Conservation (phyloP, 331 rosid genomes). For the Pyracantha coccinea region DNA sequence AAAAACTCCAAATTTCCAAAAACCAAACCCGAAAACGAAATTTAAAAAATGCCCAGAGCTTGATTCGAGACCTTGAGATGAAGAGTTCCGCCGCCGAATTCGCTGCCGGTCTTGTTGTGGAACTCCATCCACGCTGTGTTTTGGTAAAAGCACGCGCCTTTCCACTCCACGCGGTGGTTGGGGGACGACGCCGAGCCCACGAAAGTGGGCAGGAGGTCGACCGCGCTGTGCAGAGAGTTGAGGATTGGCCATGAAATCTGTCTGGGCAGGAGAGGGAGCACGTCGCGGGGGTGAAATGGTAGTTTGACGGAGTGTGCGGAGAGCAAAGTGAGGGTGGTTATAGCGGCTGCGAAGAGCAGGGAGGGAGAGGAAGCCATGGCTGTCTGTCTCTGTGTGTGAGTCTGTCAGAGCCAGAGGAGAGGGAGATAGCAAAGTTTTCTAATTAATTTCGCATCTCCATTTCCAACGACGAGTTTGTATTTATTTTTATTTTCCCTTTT, state of each 20-base stretch:
- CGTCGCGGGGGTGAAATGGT: constrained; percentile 56
- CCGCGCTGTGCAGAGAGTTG: constrained; percentile 63
- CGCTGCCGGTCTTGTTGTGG: constrained; percentile 39
- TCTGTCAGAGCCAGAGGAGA: too few relatives aligned
- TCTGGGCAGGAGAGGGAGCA: constrained; percentile 70
- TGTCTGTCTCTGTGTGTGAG: neutral
- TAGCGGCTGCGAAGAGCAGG: neutral
- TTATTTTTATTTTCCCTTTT: neutral
- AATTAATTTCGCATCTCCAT: neutral
- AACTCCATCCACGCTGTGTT: constrained; percentile 84
- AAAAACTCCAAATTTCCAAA: constrained; percentile 1
- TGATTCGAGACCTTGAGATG: constrained; percentile 33
- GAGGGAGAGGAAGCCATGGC: constrained; percentile 35
- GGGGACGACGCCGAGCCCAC: constrained; percentile 58
- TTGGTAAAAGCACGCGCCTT: constrained; percentile 70
- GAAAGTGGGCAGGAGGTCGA: constrained; percentile 67
- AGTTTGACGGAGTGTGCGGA: constrained; percentile 13
- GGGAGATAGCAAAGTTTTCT: neutral
- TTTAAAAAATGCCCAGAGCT: neutral
- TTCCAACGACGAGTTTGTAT: neutral
- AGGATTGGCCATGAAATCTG: constrained; percentile 77
- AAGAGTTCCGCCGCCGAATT: constrained; percentile 91
- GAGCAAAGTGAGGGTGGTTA: constrained; percentile 16
- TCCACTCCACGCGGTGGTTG: constrained; percentile 31
- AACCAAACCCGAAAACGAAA: neutral